Evolutionary conservation across 1,139 yeast genomes (phyloP), one percentile per base, ranked within the genome.

Genomic region (Zhuliangozyma blackwelliae): DNA sequence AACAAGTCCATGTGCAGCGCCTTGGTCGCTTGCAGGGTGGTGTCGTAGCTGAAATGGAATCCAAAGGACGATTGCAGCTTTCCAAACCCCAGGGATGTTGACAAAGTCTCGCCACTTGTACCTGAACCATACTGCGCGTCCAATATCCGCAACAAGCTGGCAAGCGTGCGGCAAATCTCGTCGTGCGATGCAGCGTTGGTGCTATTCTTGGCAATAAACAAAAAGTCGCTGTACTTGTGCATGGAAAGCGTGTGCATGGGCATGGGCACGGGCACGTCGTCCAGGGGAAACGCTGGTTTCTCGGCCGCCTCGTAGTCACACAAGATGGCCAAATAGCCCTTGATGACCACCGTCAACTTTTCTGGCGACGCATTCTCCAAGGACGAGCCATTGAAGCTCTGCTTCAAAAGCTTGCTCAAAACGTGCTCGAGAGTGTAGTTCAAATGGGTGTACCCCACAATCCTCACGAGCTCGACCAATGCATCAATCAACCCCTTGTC

Each of bases 361-460:
- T 89, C 97, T 8, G 88, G 82, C 5, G 74, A 68, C 4, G 83
- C 51, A 37, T 66, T 72, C 37, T 90, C 97, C 34, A 83, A 55
- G 1, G 71, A 60, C 1, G 61, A 40, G 10, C 87, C 77, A 58
- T 75, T 75, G 51, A 77, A 75, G 29, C 82, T 66, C 11, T 66
- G 57, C 45, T 76, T 75, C 43, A 84, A 54, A 35, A 83, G 56
- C 33, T 80, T 89, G 26, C 83, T 63, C 12, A 92, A 61, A 5
- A 87, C 79, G 49, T 83, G 83, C 46, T 89, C 97, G 47, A 92
- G 63, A 0, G 87, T 75, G 50, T 83, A 84, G 51, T 83, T 89
- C 40, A 86, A 76, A 47, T 89, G 89, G 28, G 84, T 80, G 48
- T 72, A 83, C 0, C 96, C 96, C 31, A 87, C 75, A 2, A 85